Evolutionary conservation across 148 eudicot genomes (phyloP).

Genomic region (Cornus florida): DNA sequence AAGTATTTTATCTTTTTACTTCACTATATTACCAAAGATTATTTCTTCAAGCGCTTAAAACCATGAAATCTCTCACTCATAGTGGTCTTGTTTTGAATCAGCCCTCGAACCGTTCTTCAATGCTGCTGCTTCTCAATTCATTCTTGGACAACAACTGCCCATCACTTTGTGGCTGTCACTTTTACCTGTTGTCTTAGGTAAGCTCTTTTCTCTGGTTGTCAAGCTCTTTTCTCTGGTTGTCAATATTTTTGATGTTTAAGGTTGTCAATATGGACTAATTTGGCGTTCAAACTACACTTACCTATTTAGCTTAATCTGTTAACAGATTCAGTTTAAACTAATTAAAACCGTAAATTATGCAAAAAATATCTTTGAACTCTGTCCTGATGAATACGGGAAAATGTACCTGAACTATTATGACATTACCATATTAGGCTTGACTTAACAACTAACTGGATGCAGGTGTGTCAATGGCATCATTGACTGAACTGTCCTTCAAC

Average conservation of each 20-base stretch:
- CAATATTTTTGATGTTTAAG: not conserved
- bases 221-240: not conserved
- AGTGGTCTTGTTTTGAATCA: constrained; percentile 20
- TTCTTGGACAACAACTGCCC: too few species aligned
- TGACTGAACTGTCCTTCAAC: constrained; percentile 97
- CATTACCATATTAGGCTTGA: not conserved
- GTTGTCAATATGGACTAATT: not conserved
- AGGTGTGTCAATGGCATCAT: constrained; percentile 98
- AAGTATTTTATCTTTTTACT: not conserved
- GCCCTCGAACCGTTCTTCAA: constrained; percentile 37
- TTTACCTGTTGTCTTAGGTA: constrained; percentile 36
- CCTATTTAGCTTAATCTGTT: not conserved
- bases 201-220: constrained; percentile 14
- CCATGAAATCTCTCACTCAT: not conserved
- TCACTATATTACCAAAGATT: not conserved
- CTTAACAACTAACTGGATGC: constrained; percentile 20
- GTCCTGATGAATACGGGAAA: not conserved
- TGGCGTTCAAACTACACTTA: not conserved
- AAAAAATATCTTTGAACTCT: not conserved
- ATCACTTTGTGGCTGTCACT: too few species aligned
- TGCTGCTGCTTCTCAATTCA: too few species aligned
- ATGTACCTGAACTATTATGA: not conserved
- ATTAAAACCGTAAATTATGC: not conserved
- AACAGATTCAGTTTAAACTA: not conserved
- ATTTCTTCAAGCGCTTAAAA: too few species aligned